phyloP scores from a whole-genome alignment of 2,329 filamentous ascomycete species.

The Pseudophaeomoniella oleicola region DNA sequence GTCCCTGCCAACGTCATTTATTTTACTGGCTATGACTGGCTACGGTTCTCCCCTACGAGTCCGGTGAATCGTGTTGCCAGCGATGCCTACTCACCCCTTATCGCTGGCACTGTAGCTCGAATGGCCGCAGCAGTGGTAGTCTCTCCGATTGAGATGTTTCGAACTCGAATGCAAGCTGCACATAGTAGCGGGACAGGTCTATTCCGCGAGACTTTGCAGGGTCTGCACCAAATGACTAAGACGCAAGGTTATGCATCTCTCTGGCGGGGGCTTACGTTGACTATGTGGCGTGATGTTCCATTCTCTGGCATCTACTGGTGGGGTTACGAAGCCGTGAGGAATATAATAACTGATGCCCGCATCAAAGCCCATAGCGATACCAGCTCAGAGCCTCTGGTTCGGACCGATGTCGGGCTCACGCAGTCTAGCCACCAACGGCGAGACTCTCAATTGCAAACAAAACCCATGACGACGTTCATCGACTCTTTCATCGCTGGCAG shows the following conservation, averaged over 20 bases:
- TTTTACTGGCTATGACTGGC: constrained; percentile 94
- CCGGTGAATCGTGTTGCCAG: constrained; percentile 51
- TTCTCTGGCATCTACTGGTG: constrained; percentile 98
- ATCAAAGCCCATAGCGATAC: constrained; percentile 21
- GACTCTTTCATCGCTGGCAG: constrained; percentile 86
- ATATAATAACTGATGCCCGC: constrained; percentile 54
- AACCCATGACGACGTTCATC: constrained; percentile 61
- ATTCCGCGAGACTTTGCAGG: constrained; percentile 63
- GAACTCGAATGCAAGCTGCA: constrained; percentile 79
- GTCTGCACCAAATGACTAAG: constrained; percentile 65
- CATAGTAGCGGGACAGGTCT: constrained; percentile 45
- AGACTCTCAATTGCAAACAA: constrained; percentile 49
- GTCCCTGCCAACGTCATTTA: constrained; percentile 96
- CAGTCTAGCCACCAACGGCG: constrained; percentile 17
- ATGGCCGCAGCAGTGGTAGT: constrained; percentile 70
- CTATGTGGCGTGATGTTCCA: constrained; percentile 90
- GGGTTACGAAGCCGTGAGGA: constrained; percentile 79
- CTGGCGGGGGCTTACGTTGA: constrained; percentile 82
- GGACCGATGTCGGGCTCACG: background rate
- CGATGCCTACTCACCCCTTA: constrained; percentile 63
- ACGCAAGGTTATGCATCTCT: constrained; percentile 64
- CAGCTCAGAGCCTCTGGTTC: background rate
- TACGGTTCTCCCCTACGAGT: constrained; percentile 59
- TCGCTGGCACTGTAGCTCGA: constrained; percentile 65
- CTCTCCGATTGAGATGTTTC: constrained; percentile 83